These are phyloP conservation scores for Zhuliangozyma blackwelliae DNA, from an alignment of 1,139 yeast species.

Conservation along the genomic window DNA sequence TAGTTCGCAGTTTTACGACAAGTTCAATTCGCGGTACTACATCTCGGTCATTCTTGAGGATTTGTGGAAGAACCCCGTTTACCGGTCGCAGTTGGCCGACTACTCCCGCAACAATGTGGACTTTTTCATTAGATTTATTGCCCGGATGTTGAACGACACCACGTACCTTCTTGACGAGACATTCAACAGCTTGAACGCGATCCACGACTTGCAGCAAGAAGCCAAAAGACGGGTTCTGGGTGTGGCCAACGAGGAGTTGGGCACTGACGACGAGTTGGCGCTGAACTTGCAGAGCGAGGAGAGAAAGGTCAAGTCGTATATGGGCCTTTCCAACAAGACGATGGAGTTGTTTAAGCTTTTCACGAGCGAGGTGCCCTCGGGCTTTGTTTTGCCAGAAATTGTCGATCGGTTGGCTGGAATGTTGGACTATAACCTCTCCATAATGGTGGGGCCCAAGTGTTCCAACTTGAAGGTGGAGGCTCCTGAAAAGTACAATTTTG, in stretches of 20 bases:
- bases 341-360: conserved; percentile 74
- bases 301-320: conserved; percentile 72
- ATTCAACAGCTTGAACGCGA: conserved; percentile 68
- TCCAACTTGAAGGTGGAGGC: conserved; percentile 78
- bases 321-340: conserved; percentile 81
- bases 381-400: conserved; percentile 83
- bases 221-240: conserved; percentile 20
- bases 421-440: conserved; percentile 87
- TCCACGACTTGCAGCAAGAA: conserved; percentile 71
- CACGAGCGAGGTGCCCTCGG: conserved; percentile 80
- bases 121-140: conserved; percentile 87
- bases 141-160: conserved; percentile 90
- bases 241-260: conserved; percentile 43
- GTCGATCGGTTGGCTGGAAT: conserved; percentile 93
- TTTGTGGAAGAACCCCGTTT: conserved; percentile 71
- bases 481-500: conserved; percentile 80
- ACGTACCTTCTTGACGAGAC: conserved; percentile 92
- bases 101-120: conserved; percentile 68
- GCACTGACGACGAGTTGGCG: conserved; percentile 56
- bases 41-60: conserved; percentile 80
- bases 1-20: conserved; percentile 91
- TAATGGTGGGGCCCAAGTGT: conserved; percentile 93
- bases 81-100: conserved; percentile 61
- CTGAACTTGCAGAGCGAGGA: conserved; percentile 60
- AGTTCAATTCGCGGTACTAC: conserved; percentile 85